Evolutionary conservation across 2,329 filamentous ascomycete species (phyloP).

Genomic region (Pseudonectria foliicola): DNA sequence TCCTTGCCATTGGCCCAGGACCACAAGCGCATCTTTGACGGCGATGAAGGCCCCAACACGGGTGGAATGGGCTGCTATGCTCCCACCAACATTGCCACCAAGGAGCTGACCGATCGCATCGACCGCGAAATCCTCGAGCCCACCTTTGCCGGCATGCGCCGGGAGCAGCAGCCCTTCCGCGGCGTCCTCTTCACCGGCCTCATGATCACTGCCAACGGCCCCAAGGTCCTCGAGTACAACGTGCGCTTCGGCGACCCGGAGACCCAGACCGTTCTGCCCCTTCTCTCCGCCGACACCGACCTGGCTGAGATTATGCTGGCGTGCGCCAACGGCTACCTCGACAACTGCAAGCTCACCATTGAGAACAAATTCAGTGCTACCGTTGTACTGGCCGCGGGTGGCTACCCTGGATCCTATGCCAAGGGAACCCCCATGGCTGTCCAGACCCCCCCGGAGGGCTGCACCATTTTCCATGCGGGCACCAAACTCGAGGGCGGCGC

Average conservation of each 20-base stretch:
- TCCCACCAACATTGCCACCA: constrained; percentile 72
- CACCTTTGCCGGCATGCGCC: constrained; percentile 80
- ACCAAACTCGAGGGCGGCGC: constrained; percentile 58
- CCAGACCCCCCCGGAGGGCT: constrained; percentile 34
- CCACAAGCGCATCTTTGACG: constrained; percentile 91
- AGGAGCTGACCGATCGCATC: constrained; percentile 68
- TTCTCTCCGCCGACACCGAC: constrained; percentile 72
- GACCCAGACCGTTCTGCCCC: constrained; percentile 75
- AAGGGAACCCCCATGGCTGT: constrained; percentile 64
- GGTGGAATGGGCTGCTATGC: constrained; percentile 98
- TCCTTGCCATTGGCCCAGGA: constrained; percentile 89
- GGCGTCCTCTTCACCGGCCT: constrained; percentile 83
- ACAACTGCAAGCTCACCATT: constrained; percentile 60
- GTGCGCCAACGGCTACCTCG: constrained; percentile 68
- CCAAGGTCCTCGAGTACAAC: constrained; percentile 87
- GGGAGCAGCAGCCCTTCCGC: constrained; percentile 66
- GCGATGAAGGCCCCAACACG: constrained; percentile 85
- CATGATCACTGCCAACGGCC: constrained; percentile 78
- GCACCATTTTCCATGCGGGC: constrained; percentile 86
- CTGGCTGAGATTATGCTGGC: constrained; percentile 84
- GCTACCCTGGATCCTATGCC: constrained; percentile 79
- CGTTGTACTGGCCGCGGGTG: constrained; percentile 86
- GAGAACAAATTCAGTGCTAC: constrained; percentile 72
- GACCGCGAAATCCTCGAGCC: constrained; percentile 80
- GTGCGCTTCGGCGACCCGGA: constrained; percentile 90